phyloP scores from a whole-genome alignment of 1,139 yeast species.

The Tardiomyces depauwii region DNA sequence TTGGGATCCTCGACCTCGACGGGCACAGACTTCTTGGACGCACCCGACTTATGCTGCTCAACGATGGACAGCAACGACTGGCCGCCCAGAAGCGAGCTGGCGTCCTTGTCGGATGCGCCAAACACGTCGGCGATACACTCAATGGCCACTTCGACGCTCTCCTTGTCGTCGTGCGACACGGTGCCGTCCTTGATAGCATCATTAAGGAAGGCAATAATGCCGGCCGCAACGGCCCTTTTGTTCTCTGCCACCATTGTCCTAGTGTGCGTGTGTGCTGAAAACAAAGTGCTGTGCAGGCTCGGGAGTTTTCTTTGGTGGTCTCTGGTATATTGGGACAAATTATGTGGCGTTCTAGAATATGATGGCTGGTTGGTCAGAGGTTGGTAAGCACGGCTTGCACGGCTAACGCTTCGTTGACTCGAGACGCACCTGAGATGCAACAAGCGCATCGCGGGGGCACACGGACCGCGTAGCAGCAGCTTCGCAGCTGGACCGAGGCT shows the following conservation, averaged over 20 bases:
- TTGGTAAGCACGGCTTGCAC: too few species aligned
- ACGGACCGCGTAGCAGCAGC: too few species aligned
- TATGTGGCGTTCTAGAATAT: too few species aligned
- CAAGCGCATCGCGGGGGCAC: too few species aligned
- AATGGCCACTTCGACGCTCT: conserved; percentile 90
- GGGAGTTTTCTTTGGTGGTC: too few species aligned
- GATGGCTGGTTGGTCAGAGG: too few species aligned
- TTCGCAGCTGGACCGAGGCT: too few species aligned
- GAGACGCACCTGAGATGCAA: too few species aligned
- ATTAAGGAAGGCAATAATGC: conserved; percentile 64
- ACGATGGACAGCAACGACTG: conserved; percentile 31
- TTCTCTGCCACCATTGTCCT: neutral
- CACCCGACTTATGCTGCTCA: conserved; percentile 8
- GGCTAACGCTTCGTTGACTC: too few species aligned
- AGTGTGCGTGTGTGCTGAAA: too few species aligned
- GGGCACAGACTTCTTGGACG: conserved; percentile 7
- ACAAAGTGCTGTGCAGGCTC: too few species aligned
- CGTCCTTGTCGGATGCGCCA: conserved; percentile 41
- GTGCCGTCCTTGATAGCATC: conserved; percentile 49
- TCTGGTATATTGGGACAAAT: too few species aligned
- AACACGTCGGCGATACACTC: conserved; percentile 89
- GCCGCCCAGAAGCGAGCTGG: conserved; percentile 37
- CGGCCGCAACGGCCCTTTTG: conserved; percentile 59
- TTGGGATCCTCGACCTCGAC: conserved; percentile 28
- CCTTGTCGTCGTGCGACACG: conserved; percentile 68